Base-by-base conservation (phyloP, 169 alveolate genomes). In the Cryptosporidium xiaoi region DNA sequence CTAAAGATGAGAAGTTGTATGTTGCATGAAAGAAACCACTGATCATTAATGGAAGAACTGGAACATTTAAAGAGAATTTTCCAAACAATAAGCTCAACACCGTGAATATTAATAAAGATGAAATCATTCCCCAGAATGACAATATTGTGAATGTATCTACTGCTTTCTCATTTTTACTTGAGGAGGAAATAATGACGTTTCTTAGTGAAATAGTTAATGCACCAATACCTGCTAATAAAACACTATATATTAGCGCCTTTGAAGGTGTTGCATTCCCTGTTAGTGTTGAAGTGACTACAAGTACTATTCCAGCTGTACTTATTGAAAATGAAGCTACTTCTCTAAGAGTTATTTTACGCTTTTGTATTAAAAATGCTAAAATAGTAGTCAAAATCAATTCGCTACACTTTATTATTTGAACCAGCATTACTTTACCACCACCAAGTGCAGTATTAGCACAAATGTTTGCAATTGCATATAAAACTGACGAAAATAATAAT, bases 401-500 rank as follows among this genome's bases (percentile, higher is more conserved):
- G 29, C 83, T 64, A 66, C 90, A 83, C 82, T 83, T 83, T 48
- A 83, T 83, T 67, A 83, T 83, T 71, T 83, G 90, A 6, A 83
- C 90, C 27, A 83, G 65, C 84, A 83, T 67, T 3, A 83, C 90
- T 71, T 71, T 62, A 46, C 90, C 90, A 18, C 90, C 90, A 2
- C 90, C 90, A 8, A 83, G 84, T 58, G 90, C 90, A 29, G 90
- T 83, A 64, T 83, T 83, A n/a, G 90, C 90, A 31, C 83, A 83
- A 2, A 83, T 66, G 36, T 83, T 83, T 31, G 90, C 90, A 48
- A 83, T 36, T 12, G 90, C 90, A 51, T 83, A 83, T 33, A 83
- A 40, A 3, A 51, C 77, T 10, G 84, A 66, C 2, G 84, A 67
- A 24, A 83, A 55, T n/a, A 83, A 12, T 60, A 77, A 46, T 29